These are phyloP conservation scores for Crucihimalaya himalaica DNA, from an alignment of 345 rosid species.

Conservation along the genomic window DNA sequence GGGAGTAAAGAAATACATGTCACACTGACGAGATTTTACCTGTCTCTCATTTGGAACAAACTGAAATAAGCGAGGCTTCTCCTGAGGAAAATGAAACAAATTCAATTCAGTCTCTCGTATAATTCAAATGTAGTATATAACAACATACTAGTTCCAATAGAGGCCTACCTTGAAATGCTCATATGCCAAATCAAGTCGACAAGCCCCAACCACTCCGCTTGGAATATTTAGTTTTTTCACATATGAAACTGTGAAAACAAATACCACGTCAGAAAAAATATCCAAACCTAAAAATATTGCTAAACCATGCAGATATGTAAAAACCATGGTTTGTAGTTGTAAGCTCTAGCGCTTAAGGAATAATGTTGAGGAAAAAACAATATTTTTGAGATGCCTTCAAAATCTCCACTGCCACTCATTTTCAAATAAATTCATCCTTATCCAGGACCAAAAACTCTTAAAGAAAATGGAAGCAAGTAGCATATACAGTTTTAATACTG, in stretches of 20 bases:
- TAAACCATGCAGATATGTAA: neutral
- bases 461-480: neutral
- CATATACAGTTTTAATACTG: neutral
- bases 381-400: neutral
- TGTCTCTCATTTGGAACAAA: constrained; percentile 96
- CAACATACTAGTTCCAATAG: constrained; percentile 6
- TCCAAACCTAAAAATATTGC: constrained; percentile 11
- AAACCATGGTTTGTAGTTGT: neutral
- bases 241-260: constrained; percentile 60
- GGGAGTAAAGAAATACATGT: constrained; percentile 8
- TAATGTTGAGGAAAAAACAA: neutral
- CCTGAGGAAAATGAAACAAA: constrained; percentile 51
- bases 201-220: constrained; percentile 94
- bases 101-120: neutral
- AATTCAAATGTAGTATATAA: neutral
- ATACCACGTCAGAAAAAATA: constrained; percentile 19
- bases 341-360: neutral
- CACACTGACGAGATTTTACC: constrained; percentile 42
- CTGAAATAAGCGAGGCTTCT: constrained; percentile 85
- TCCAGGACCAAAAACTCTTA: neutral
- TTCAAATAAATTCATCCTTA: neutral
- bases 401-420: neutral
- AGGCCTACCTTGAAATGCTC: constrained; percentile 90
- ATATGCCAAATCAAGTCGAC: constrained; percentile 96
- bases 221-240: constrained; percentile 89